phyloP scores from a whole-genome alignment of 2,329 filamentous ascomycete genomes.

The Parastagonospora nodorum region DNA sequence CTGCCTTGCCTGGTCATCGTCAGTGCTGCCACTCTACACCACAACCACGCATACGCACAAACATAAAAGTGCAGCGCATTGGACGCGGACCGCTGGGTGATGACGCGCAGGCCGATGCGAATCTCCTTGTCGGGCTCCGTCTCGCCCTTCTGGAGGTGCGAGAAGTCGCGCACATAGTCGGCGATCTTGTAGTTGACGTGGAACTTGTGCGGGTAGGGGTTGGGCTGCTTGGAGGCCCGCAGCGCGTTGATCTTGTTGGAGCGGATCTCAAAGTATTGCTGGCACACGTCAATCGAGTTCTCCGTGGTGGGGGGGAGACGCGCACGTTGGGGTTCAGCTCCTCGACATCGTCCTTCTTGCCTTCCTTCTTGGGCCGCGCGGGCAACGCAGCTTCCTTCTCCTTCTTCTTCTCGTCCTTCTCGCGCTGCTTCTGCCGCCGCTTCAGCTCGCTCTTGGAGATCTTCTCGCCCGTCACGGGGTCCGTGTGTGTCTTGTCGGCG shows the following conservation, averaged over 20 bases:
- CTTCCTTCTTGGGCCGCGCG: constrained; percentile 63
- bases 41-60: constrained; percentile 10
- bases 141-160: constrained; percentile 86
- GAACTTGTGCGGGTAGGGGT: constrained; percentile 92
- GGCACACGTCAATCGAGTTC: constrained; percentile 19
- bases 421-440: constrained; percentile 91
- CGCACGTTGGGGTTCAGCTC: constrained; percentile 76
- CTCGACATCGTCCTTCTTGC: constrained; percentile 68
- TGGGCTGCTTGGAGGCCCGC: constrained; percentile 72
- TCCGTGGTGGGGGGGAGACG: constrained; percentile 13
- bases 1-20: constrained; percentile 59
- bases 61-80: constrained; percentile 38
- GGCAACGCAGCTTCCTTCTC: constrained; percentile 76
- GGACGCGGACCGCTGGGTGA: constrained; percentile 49
- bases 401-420: constrained; percentile 87
- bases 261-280: constrained; percentile 97
- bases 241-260: constrained; percentile 80
- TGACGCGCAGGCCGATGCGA: constrained; percentile 82
- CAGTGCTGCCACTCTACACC: constrained; percentile 4
- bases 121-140: constrained; percentile 75
- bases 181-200: constrained; percentile 80
- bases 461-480: constrained; percentile 90
- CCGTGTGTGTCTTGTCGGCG: constrained; percentile 72
- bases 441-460: constrained; percentile 71
- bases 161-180: constrained; percentile 79